Base-by-base conservation (phyloP, 495 filamentous ascomycete species). In the Arthonia radiata region DNA sequence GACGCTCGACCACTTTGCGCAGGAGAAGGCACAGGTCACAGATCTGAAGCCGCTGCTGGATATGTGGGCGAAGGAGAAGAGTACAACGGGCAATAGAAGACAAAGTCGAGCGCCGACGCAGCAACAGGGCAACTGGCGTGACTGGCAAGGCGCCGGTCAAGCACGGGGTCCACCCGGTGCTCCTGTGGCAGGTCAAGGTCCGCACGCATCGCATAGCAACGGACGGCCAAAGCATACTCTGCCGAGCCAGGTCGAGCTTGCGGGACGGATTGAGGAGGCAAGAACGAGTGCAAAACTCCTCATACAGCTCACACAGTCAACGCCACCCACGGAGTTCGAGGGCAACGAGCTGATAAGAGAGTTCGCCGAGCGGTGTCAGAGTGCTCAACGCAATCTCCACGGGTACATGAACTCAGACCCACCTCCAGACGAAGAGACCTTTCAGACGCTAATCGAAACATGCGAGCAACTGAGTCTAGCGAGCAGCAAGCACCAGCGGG, bases 11-110 rank as follows among this genome's bases (percentile, higher is more conserved):
- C 48, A 52, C 10, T 71, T 93, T 22, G 71, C 82, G 39, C 35
- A 42, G 25, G 49, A 57, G 17, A 80, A 82, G 39, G 42, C 45
- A 3, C 58, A 66, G 35, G 82, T 93, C 46, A 68, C 77, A 41
- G 70, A 72, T 12, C 46, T 93, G 19, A 43, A 46, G 18, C 37
- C 43, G 10, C 40, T 93, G 14, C 49, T 74, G 15, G 64, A 70
- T 17, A 80, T 93, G 71, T 97, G 86, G 86, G 63, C 55, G 40
- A 80, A 76, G 46, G 79, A 94, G 47, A 86, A 81, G 49, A 57
- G 8, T 32, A 33, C 29, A 25, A 36, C 10, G 14, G 8, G 12
- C 4, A 7, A n/a, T 28, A 30, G 19, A 34, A 31, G 12, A 30
- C 31, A 9, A 31, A 32, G 3, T 42, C 31, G 8, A 22, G 7